Conservation (phyloP, 371 early-diverging fungal genomes). For the Mortierella sp. region DNA sequence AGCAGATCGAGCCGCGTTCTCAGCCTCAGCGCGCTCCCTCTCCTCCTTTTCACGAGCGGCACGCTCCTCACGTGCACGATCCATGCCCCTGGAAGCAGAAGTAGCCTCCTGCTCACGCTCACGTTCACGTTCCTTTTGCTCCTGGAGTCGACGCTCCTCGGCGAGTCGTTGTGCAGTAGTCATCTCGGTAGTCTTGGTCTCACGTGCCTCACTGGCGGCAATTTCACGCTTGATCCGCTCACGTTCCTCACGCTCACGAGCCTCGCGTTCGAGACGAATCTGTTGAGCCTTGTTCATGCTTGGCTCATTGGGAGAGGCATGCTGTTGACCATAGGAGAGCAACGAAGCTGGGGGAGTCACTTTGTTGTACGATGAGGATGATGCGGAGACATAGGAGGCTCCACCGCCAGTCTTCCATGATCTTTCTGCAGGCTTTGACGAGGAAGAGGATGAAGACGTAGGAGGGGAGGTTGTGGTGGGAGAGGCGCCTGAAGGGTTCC, state of each 20-base stretch:
- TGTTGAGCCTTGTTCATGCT: conserved; percentile 46
- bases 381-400: conserved; percentile 33
- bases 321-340: conserved; percentile 9
- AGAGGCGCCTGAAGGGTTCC: conserved; percentile 28
- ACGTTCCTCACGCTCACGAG: conserved; percentile 64
- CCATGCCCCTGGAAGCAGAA: conserved; percentile 22
- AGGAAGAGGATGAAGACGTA: conserved; percentile 13
- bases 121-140: conserved; percentile 40
- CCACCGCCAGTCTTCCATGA: conserved; percentile 36
- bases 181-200: conserved; percentile 13
- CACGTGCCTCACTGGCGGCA: conserved; percentile 53
- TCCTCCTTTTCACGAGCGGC: conserved; percentile 45
- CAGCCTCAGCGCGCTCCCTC: conserved; percentile 55
- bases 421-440: conserved; percentile 19
- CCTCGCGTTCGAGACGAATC: conserved; percentile 57
- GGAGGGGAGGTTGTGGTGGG: not conserved
- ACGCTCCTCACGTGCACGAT: conserved; percentile 37
- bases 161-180: conserved; percentile 28
- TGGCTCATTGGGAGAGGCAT: conserved; percentile 29
- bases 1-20: conserved; percentile 41
- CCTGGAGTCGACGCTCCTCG: conserved; percentile 47
- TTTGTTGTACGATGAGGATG: conserved; percentile 27
- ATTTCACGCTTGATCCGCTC: conserved; percentile 54
- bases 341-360: conserved; percentile 34
- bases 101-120: conserved; percentile 29